Percentiles rank a stretch among this genome's conserved stretches.
Evolutionary conservation across 2,329 filamentous ascomycete genomes (phyloP).

Genomic region (Venturia asperata): DNA sequence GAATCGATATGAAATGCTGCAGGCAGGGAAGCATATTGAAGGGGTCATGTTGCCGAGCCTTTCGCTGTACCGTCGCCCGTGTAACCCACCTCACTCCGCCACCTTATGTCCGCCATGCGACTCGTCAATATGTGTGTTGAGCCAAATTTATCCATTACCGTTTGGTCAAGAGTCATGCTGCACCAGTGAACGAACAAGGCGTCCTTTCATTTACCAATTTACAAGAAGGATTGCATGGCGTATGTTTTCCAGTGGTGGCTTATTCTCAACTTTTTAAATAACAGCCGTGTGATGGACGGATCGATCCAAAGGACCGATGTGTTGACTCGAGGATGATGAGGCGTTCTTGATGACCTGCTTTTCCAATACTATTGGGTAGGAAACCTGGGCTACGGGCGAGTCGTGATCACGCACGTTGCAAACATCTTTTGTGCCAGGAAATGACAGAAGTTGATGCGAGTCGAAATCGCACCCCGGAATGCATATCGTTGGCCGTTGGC

Average conservation of each 20-base stretch:
- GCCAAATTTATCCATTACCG: neutral
- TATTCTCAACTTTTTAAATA: neutral
- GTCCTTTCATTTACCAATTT: neutral
- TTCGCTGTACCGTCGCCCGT: neutral
- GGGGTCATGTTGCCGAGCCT: neutral
- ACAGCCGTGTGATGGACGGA: neutral
- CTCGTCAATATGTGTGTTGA: neutral
- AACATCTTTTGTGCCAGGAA: neutral
- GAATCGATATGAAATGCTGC: neutral
- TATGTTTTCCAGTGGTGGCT: neutral
- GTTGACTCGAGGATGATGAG: conserved; percentile 2
- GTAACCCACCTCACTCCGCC: neutral
- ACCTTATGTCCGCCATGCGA: neutral
- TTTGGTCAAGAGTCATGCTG: neutral
- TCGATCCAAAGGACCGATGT: conserved; percentile 1
- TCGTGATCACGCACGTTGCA: neutral
- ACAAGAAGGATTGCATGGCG: neutral
- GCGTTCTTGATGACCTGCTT: neutral
- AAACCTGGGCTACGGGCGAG: neutral
- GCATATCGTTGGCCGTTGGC: neutral
- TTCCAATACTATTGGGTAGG: neutral
- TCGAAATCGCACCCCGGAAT: neutral
- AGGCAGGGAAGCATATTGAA: neutral
- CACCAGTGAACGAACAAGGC: neutral
- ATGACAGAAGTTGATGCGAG: neutral